Evolutionary conservation across 73 alveolate species (phyloP), one percentile per base, ranked within the genome.

Genomic region (Breviolum minutum): DNA sequence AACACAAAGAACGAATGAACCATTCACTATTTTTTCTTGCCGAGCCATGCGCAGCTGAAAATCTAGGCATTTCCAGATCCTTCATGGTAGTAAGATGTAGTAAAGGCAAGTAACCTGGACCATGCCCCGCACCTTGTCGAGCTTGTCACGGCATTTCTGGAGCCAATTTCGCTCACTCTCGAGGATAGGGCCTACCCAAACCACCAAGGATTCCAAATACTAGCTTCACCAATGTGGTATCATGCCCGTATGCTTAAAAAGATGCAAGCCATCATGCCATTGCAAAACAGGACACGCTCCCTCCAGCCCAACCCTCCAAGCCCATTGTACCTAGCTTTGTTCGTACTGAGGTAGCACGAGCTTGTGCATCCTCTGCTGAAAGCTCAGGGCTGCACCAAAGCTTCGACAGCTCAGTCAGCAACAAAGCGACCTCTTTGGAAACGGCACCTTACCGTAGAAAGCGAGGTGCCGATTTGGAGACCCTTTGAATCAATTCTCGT

Each of bases 311-410:
- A 40, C 0, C 54, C 54, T 3, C 3, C 54, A 0, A 40, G 54
- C 54, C 54, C 95, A 63, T 60, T 40, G 16, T 6, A 87, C 97
- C 97, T 92, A 92, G 97, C 97, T 92, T 92, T 12, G 97, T 66
- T 29, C 97, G 97, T 68, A 92, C 87, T 54, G 26, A 63, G 73
- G 48, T 74, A 17, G 97, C 97, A 22, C 97, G 97, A 8, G 74
- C 30, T 40, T 27, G 61, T 26, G 97, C 97, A 12, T 92, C 97
- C 89, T 92, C 97, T 8, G 97, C 79, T 20, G 97, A 92, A 32
- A 92, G 79, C 97, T 92, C 97, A 20, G 97, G 97, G 73, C 89
- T 80, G 27, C 97, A 63, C 97, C 97, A 92, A 61, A 92, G 88
- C 89, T 92, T 92, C 3, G 97, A 79, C 8, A 92, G 97, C 97